These are phyloP conservation scores for Trichoderma sp. DNA, from an alignment of 2,329 filamentous ascomycete genomes.

Conservation along the genomic window DNA sequence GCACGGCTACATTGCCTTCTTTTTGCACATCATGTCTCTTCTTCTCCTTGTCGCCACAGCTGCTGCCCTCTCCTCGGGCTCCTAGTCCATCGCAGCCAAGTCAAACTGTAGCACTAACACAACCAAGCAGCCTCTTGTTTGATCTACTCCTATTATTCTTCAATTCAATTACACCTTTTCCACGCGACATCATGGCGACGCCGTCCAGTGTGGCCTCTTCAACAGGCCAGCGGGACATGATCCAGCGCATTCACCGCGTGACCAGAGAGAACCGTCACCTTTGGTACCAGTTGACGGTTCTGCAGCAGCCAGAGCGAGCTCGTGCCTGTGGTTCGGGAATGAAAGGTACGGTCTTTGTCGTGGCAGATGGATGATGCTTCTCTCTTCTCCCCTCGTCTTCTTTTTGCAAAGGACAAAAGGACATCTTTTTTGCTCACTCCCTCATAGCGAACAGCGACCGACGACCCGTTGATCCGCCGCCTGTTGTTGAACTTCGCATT, in stretches of 20 bases:
- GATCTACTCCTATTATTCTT: slow-evolving; percentile 14
- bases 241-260: slow-evolving; percentile 50
- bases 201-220: slow-evolving; percentile 37
- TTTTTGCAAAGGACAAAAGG: neutral
- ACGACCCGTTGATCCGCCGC: slow-evolving; percentile 89
- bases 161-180: neutral
- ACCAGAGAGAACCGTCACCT: slow-evolving; percentile 77
- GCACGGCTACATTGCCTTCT: neutral
- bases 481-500: slow-evolving; percentile 88
- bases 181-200: slow-evolving; percentile 38
- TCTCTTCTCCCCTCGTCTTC: neutral
- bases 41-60: neutral
- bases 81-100: neutral
- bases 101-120: neutral
- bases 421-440: slow-evolving; percentile 27
- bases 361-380: neutral
- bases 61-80: neutral
- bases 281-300: slow-evolving; percentile 79
- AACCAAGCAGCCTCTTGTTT: neutral
- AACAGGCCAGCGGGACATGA: slow-evolving; percentile 38
- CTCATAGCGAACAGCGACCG: slow-evolving; percentile 61
- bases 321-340: slow-evolving; percentile 93
- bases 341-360: slow-evolving; percentile 70
- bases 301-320: slow-evolving; percentile 92
- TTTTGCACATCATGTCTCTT: neutral